Conservation (phyloP, 768 basidiomycete species). For the Russula olivacea region DNA sequence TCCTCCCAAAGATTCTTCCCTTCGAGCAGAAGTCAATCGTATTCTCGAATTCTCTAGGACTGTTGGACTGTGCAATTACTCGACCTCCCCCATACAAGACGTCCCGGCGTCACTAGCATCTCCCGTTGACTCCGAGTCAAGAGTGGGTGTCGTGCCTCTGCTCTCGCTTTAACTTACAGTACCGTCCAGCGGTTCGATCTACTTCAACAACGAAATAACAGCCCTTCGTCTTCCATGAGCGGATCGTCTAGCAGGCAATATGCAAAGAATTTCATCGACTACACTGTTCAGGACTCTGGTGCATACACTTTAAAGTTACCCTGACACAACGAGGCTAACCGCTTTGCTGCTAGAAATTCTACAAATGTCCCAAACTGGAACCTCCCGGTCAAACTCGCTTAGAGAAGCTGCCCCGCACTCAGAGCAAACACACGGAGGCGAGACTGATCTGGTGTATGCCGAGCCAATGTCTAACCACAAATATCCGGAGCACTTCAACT, state of each 20-base stretch:
- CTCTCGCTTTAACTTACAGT: background rate
- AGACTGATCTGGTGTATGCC: background rate
- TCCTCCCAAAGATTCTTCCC: constrained; percentile 8
- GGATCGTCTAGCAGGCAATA: background rate
- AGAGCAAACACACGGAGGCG: background rate
- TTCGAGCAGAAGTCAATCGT: constrained; percentile 11
- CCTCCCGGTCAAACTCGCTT: background rate
- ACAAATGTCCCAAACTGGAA: background rate
- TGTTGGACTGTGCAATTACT: constrained; percentile 20
- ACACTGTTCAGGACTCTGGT: constrained; percentile 1
- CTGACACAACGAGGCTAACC: background rate
- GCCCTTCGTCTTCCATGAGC: background rate
- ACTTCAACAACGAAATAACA: background rate
- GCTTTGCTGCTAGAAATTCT: background rate
- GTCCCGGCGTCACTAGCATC: background rate
- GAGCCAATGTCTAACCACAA: background rate
- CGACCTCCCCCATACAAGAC: background rate
- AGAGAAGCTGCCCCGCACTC: background rate
- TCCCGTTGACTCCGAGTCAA: background rate
- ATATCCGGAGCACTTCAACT: background rate
- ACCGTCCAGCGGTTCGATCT: background rate
- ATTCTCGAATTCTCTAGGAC: constrained; percentile 20
- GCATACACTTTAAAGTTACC: background rate
- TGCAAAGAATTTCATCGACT: background rate
- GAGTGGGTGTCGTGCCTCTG: background rate